A percentile compares a stretch with the other conserved stretches of the same genome.
Conservation (phyloP, 2,329 filamentous ascomycete genomes). For the Zelopaecilomyces penicillatus region DNA sequence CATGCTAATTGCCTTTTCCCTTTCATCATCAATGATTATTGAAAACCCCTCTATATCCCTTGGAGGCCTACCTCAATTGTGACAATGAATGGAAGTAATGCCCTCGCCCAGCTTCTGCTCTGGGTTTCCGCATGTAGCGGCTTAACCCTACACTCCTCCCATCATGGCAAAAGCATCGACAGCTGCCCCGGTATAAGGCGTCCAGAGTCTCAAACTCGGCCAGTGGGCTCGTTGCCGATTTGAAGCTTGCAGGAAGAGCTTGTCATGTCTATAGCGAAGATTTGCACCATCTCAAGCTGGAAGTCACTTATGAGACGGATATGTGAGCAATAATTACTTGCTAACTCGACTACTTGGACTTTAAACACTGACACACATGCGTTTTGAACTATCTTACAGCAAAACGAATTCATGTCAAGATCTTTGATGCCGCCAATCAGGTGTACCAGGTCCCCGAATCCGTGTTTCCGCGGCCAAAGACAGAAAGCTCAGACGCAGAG, state of each 20-base stretch:
- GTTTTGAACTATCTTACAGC: slow-evolving; percentile 1
- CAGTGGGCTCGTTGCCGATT: slow-evolving; percentile 55
- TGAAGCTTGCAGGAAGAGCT: slow-evolving; percentile 57
- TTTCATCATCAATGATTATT: no score
- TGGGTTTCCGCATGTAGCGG: no score
- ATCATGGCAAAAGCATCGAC: neutral
- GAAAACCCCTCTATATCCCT: no score
- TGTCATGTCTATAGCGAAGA: slow-evolving; percentile 64
- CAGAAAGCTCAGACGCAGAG: slow-evolving; percentile 6
- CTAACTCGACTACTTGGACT: neutral
- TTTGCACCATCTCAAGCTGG: slow-evolving; percentile 16
- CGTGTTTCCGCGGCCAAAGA: slow-evolving; percentile 52
- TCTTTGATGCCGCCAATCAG: slow-evolving; percentile 55
- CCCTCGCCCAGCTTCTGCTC: no score
- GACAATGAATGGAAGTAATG: no score
- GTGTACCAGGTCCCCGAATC: slow-evolving; percentile 64
- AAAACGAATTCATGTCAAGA: slow-evolving; percentile 61
- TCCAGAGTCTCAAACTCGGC: slow-evolving; percentile 45
- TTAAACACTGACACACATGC: neutral
- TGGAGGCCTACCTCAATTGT: no score
- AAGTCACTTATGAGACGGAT: slow-evolving; percentile 26
- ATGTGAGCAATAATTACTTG: neutral
- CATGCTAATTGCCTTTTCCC: no score
- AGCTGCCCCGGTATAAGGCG: slow-evolving; percentile 57
- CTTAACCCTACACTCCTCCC: no score